Conservation (phyloP, 352 stramenopile genomes). For the Phytophthora macrochlamydospora region DNA sequence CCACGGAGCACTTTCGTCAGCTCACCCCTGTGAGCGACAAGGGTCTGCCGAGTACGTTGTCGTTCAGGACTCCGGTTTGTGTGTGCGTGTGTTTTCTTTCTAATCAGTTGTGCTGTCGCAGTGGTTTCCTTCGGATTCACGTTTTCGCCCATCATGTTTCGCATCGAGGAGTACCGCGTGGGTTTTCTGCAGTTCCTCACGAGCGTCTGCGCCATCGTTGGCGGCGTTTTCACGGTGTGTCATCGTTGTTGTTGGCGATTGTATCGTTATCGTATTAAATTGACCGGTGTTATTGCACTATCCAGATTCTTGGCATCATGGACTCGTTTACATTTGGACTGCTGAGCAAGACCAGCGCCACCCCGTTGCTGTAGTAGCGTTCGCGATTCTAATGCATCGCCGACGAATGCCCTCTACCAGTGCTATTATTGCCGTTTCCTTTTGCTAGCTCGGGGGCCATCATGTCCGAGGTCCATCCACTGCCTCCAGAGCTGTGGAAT, state of each 20-base stretch:
- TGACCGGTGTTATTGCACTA: background rate
- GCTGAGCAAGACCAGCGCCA: slow-evolving; percentile 52
- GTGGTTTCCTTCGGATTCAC: slow-evolving; percentile 98
- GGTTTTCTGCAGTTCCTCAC: slow-evolving; percentile 92
- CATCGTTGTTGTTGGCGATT: too few relatives aligned
- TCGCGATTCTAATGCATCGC: slow-evolving; percentile 15
- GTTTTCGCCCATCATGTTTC: slow-evolving; percentile 96
- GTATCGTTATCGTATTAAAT: too few relatives aligned
- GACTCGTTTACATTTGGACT: slow-evolving; percentile 64
- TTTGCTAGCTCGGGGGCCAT: background rate
- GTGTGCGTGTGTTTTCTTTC: slow-evolving; percentile 1
- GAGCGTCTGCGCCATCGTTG: slow-evolving; percentile 92
- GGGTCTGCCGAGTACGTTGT: slow-evolving; percentile 74
- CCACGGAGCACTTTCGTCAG: slow-evolving; percentile 95
- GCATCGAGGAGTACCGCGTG: slow-evolving; percentile 93
- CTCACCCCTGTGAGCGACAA: slow-evolving; percentile 89
- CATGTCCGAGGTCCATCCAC: slow-evolving; percentile 17
- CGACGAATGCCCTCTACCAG: slow-evolving; percentile 10
- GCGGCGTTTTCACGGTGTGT: slow-evolving; percentile 90
- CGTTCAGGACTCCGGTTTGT: slow-evolving; percentile 1
- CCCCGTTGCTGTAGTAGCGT: slow-evolving; percentile 45
- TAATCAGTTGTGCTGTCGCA: slow-evolving; percentile 35
- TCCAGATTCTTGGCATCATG: slow-evolving; percentile 74
- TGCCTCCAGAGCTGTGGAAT: slow-evolving; percentile 68
- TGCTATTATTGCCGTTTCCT: background rate